Evolutionary conservation across 1,284 basidiomycete genomes (phyloP), one percentile per base, ranked within the genome.

Genomic region (Singerocomus inundabilis): DNA sequence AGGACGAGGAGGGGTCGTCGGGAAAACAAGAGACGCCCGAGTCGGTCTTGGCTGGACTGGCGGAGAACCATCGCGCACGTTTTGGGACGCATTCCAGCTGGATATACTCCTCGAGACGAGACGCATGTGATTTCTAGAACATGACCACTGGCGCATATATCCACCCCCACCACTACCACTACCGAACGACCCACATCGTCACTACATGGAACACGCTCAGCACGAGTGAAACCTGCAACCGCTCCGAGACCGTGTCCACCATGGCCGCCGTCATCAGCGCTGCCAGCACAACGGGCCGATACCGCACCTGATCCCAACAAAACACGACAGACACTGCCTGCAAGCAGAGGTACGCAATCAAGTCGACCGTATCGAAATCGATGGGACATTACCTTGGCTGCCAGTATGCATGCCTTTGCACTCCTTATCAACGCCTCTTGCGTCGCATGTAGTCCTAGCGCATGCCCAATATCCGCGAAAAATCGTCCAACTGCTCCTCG

Each of bases 211-310:
- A 55, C 10, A 64, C 34, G 0, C 68, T 74, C 24, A 80, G 62
- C 31, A 70, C 52, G 5, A 72, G 41, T 3, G 75, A 74, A 13
- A 69, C 56, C 49, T 56, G 55, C 12, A 76, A 44, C 6, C 63
- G 62, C 38, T 77, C 78, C 26, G 76, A 70, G 57, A 74, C 67
- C 7, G 74, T 78, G 63, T 81, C 79, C 45, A 68, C 49, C 31
- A 79, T 55, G 1, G 77, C 79, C 3, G 72, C 69, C 6, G 66
- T 55, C 29, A 72, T 56, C 40, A 77, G 56, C 13, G 64, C 48
- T 0, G 41, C 54, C 51, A 74, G 72, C 26, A 76, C 51, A 2
- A 63, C 61, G 11, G 70, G 64, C 26, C 51, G 57, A 0, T 35
- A 38, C 8, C 43, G 55, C 13, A 64, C 13, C 1, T 31, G 10